phyloP scores from a whole-genome alignment of 768 basidiomycete genomes.

The Candolleomyces eurysporus region DNA sequence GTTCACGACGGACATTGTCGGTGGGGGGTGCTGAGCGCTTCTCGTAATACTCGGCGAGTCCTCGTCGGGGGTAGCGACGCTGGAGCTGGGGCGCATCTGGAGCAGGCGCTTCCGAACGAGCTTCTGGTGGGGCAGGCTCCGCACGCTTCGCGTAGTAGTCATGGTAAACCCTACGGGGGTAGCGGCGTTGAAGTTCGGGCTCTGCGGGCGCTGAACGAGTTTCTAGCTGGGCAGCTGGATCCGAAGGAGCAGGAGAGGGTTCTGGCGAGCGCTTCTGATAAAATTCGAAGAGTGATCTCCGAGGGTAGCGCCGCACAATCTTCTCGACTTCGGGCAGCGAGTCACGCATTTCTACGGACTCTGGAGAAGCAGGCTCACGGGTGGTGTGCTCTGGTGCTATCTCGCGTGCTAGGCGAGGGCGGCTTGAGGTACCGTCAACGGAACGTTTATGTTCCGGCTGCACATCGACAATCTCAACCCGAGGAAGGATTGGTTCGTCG shows the following conservation, averaged over 20 bases:
- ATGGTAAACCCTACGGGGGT: background rate
- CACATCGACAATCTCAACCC: slow-evolving; percentile 27
- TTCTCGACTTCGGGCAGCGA: slow-evolving; percentile 14
- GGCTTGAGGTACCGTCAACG: slow-evolving; percentile 3
- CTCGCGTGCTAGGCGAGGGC: slow-evolving; percentile 3
- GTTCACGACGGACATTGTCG: background rate
- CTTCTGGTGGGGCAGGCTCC: slow-evolving; percentile 5
- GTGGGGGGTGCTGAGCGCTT: slow-evolving; percentile 3
- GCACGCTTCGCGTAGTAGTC: slow-evolving; percentile 3
- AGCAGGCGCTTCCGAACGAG: slow-evolving; percentile 1
- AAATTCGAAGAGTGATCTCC: slow-evolving; percentile 23
- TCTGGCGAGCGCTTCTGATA: slow-evolving; percentile 26
- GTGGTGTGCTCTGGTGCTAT: slow-evolving; percentile 1
- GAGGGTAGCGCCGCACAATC: slow-evolving; percentile 26
- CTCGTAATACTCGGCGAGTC: background rate
- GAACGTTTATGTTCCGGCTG: slow-evolving; percentile 20
- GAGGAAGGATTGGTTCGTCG: slow-evolving; percentile 18
- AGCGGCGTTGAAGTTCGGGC: background rate
- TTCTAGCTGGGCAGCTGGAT: background rate
- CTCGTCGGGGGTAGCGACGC: slow-evolving; percentile 4
- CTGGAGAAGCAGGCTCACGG: slow-evolving; percentile 12
- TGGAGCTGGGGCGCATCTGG: background rate
- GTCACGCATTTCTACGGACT: slow-evolving; percentile 21
- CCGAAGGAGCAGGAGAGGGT: slow-evolving; percentile 1
- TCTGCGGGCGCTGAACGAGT: background rate